phyloP scores from a whole-genome alignment of 176 grass and related monocot species.

The Thalia dealbata region DNA sequence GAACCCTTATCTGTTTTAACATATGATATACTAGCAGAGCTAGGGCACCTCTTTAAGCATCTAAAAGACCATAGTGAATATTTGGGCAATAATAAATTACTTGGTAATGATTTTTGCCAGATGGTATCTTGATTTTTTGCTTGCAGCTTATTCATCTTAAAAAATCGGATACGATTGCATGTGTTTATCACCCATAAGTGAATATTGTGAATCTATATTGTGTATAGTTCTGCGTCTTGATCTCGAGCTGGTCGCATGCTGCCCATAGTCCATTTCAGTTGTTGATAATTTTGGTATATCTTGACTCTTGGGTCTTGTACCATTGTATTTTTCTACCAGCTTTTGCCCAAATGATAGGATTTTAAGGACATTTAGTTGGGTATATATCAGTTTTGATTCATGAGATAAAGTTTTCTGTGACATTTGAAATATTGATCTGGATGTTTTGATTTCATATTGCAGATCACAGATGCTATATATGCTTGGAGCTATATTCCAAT shows the following conservation, averaged over 20 bases:
- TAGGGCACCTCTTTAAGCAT: too few species aligned
- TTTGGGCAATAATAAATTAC: too few species aligned
- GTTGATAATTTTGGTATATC: background rate
- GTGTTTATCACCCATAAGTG: too few species aligned
- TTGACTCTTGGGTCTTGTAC: background rate
- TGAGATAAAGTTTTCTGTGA: background rate
- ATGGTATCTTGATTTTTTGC: too few species aligned
- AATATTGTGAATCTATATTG: background rate
- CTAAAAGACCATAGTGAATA: too few species aligned
- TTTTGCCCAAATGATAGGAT: background rate
- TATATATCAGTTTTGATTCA: background rate
- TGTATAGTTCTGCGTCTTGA: too few species aligned
- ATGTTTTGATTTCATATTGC: background rate
- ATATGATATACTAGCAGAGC: too few species aligned
- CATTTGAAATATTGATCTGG: background rate
- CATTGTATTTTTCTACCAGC: background rate
- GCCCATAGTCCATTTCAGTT: too few species aligned
- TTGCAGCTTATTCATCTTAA: too few species aligned
- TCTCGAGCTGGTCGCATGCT: background rate
- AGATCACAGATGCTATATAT: conserved; percentile 60
- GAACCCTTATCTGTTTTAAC: too few species aligned
- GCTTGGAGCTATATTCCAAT: conserved; percentile 45
- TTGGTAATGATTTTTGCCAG: too few species aligned
- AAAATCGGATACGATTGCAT: too few species aligned
- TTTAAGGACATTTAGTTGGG: background rate